phyloP scores from a whole-genome alignment of 495 filamentous ascomycete species.

The Aspergillus panamensis region DNA sequence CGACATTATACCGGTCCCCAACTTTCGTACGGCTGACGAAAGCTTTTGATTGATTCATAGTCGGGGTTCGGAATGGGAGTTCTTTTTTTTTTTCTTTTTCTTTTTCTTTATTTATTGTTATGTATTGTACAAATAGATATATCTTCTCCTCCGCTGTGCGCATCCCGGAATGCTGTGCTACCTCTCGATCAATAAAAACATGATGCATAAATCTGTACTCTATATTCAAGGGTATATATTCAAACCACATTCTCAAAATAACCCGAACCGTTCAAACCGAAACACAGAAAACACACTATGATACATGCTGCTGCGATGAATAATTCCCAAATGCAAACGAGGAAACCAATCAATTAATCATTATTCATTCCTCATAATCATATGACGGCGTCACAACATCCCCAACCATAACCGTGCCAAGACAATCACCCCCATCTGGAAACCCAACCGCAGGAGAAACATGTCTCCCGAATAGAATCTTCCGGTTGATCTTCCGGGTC shows the following conservation, averaged over 20 bases:
- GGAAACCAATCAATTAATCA: background rate
- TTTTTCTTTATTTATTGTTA: background rate
- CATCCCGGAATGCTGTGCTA: conserved; percentile 3
- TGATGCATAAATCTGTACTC: too few species aligned
- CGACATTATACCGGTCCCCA: conserved; percentile 22
- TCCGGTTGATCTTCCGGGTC: conserved; percentile 74
- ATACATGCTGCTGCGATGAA: background rate
- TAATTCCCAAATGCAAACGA: background rate
- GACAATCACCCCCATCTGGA: conserved; percentile 15
- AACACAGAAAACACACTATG: background rate
- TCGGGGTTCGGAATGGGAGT: conserved; percentile 35
- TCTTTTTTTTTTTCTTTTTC: conserved; percentile 10
- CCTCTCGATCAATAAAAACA: too few species aligned
- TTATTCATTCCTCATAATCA: conserved; percentile 15
- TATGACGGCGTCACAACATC: conserved; percentile 38
- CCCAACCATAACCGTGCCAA: conserved; percentile 41
- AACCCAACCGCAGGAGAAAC: conserved; percentile 36
- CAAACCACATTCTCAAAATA: too few species aligned
- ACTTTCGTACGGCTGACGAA: conserved; percentile 4
- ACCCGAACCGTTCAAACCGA: too few species aligned
- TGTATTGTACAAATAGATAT: conserved; percentile 23
- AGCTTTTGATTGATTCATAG: conserved; percentile 22
- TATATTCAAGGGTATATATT: too few species aligned
- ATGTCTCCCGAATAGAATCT: conserved; percentile 84
- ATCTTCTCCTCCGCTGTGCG: background rate